Evolutionary conservation across 495 filamentous ascomycete species (phyloP).

Genomic region (Hyaloscypha variabilis): DNA sequence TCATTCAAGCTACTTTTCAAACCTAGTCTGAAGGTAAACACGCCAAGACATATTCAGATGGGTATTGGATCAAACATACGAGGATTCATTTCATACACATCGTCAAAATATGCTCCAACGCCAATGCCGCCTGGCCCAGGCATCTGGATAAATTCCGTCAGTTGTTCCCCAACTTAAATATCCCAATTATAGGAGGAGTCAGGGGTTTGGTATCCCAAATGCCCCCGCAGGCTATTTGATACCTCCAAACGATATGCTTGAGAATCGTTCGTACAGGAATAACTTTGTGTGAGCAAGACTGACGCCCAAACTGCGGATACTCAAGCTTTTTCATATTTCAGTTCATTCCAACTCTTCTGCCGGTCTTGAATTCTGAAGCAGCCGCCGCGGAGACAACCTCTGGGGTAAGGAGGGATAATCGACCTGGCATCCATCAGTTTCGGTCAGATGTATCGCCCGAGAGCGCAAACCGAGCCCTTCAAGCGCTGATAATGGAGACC

Average conservation of each 20-base stretch:
- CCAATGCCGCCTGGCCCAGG: constrained; percentile 28
- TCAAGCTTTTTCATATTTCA: constrained; percentile 55
- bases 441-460: neutral
- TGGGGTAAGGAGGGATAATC: constrained; percentile 60
- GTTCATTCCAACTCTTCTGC: constrained; percentile 48
- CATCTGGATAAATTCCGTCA: too few relatives aligned
- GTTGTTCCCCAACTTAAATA: too few relatives aligned
- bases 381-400: constrained; percentile 52
- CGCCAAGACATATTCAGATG: neutral
- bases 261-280: constrained; percentile 40
- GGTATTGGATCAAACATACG: constrained; percentile 18
- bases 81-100: constrained; percentile 34
- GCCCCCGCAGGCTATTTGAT: too few relatives aligned
- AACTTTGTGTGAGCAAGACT: constrained; percentile 44
- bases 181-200: too few relatives aligned
- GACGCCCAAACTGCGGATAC: constrained; percentile 45
- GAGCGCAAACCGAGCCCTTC: constrained; percentile 48
- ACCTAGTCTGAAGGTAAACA: neutral
- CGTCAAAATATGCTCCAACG: constrained; percentile 28
- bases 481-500: constrained; percentile 42
- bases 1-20: neutral
- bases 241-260: too few relatives aligned
- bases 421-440: constrained; percentile 35
- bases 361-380: constrained; percentile 52
- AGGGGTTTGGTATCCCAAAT: too few relatives aligned